These are phyloP conservation scores for Isoetes taiwanensis DNA, from an alignment of 75 land plant genomes.

Conservation along the genomic window DNA sequence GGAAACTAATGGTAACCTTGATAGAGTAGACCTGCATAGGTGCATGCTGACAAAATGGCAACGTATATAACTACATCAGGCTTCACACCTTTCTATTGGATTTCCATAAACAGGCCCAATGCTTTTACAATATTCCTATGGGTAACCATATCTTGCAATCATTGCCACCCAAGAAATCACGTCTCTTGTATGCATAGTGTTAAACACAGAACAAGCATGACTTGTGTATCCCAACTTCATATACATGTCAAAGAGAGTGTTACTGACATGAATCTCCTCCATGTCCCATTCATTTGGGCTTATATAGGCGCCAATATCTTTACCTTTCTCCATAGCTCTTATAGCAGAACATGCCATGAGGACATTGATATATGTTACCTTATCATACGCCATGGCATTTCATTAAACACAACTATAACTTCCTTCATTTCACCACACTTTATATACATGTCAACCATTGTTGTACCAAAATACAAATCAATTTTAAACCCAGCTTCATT, in stretches of 20 bases:
- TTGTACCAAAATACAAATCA: background rate
- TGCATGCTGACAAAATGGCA: too few relatives aligned
- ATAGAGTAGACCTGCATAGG: conserved; percentile 14
- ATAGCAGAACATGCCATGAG: too few relatives aligned
- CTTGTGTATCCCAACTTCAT: too few relatives aligned
- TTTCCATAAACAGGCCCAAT: too few relatives aligned
- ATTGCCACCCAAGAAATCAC: background rate
- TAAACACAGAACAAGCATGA: background rate
- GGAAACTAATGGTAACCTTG: conserved; percentile 7
- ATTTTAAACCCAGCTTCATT: background rate
- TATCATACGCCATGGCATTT: too few relatives aligned
- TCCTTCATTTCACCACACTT: conserved; percentile 7
- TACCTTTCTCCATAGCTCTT: too few relatives aligned
- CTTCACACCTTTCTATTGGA: too few relatives aligned
- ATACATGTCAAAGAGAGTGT: too few relatives aligned
- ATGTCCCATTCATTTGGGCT: background rate
- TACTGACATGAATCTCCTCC: background rate
- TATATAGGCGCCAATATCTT: background rate
- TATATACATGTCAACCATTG: conserved; percentile 7
- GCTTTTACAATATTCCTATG: too few relatives aligned
- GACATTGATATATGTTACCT: too few relatives aligned
- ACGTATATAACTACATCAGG: too few relatives aligned
- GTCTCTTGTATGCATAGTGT: background rate
- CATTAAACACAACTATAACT: background rate
- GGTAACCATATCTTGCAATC: too few relatives aligned